A percentile compares a stretch with the other conserved stretches of the same genome.
phyloP scores from a whole-genome alignment of 257 asterid genomes.

The Solanum pinnatisectum region DNA sequence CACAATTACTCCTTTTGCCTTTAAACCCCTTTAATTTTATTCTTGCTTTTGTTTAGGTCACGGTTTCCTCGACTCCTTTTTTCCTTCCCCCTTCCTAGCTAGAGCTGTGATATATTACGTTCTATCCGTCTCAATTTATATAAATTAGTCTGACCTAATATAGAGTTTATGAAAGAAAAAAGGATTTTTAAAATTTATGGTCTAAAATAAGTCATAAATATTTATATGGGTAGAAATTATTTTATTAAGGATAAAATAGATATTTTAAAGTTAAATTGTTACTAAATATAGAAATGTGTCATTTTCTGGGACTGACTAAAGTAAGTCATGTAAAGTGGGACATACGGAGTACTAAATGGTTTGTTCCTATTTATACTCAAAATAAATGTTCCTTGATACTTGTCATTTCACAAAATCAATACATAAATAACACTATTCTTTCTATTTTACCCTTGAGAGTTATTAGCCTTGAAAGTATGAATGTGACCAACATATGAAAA shows the following conservation, averaged over 20 bases:
- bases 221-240: too few relatives aligned
- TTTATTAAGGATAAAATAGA: too few relatives aligned
- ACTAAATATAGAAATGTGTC: too few relatives aligned
- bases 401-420: too few relatives aligned
- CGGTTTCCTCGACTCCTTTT: conserved; percentile 18
- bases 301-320: too few relatives aligned
- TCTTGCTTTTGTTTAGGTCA: conserved; percentile 6
- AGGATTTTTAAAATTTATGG: accelerated
- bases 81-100: neutral
- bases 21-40: neutral
- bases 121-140: neutral
- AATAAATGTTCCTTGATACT: too few relatives aligned
- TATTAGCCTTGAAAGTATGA: neutral
- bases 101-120: neutral
- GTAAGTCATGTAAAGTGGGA: neutral
- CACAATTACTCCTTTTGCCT: conserved; percentile 6
- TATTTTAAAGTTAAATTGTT: too few relatives aligned
- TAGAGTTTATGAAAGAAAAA: accelerated
- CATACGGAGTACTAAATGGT: neutral
- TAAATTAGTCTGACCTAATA: too few relatives aligned
- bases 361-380: neutral
- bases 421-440: neutral
- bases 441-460: neutral
- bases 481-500: too few relatives aligned
- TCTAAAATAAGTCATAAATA: too few relatives aligned